These are phyloP conservation scores for Triticum timopheevii DNA, from an alignment of 176 grass and related monocot genomes.

Conservation along the genomic window DNA sequence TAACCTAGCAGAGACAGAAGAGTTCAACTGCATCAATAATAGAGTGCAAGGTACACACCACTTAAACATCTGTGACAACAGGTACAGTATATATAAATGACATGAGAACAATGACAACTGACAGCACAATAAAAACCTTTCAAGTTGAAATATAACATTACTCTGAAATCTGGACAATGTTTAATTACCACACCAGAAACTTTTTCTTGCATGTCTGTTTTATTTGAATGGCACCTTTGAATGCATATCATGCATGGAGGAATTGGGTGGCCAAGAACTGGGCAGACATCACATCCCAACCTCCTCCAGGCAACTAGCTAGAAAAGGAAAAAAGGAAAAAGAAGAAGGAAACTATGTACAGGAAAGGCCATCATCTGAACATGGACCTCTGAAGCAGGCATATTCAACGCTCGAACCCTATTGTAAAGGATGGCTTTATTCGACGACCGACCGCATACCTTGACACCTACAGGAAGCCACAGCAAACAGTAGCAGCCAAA, in stretches of 20 bases:
- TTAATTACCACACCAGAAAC: constrained; percentile 18
- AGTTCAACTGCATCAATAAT: background rate
- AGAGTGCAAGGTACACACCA: background rate
- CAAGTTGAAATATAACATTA: constrained; percentile 9
- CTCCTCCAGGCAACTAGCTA: constrained; percentile 42
- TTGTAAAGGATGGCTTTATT: constrained; percentile 51
- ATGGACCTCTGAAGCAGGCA: constrained; percentile 37
- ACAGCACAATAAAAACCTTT: constrained; percentile 6
- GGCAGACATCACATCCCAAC: constrained; percentile 36
- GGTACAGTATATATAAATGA: background rate
- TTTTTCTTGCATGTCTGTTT: constrained; percentile 30
- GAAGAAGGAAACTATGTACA: constrained; percentile 39
- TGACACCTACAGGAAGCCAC: constrained; percentile 39
- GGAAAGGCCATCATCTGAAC: constrained; percentile 43
- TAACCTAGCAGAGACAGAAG: background rate
- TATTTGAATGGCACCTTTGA: constrained; percentile 49
- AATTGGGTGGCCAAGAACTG: constrained; percentile 33
- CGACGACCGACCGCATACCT: constrained; percentile 24
- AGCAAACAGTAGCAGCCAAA: constrained; percentile 37
- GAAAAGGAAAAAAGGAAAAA: constrained; percentile 1
- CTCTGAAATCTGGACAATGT: constrained; percentile 36
- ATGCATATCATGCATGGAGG: constrained; percentile 39
- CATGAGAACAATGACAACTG: constrained; percentile 1
- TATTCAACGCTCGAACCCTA: constrained; percentile 27
- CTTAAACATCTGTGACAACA: constrained; percentile 9